Conservation (phyloP, 169 alveolate genomes). For the Haemoproteus tartakovskyi region DNA sequence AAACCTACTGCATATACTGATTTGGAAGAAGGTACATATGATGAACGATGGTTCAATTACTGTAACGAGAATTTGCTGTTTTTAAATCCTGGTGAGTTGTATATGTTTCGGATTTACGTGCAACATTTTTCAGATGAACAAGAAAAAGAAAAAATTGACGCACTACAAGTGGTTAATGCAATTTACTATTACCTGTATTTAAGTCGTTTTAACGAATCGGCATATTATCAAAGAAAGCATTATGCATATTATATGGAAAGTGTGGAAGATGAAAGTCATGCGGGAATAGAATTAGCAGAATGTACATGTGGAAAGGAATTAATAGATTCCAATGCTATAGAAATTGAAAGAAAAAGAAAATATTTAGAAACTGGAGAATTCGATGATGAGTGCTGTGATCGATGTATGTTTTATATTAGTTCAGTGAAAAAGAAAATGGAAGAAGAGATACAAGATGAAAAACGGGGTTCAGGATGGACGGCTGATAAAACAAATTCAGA, state of each 20-base stretch:
- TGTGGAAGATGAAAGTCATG: slow-evolving; percentile 34
- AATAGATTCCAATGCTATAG: slow-evolving; percentile 6
- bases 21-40: slow-evolving; percentile 3
- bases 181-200: slow-evolving; percentile 30
- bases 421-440: background rate
- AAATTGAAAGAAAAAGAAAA: slow-evolving; percentile 15
- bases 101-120: slow-evolving; percentile 30
- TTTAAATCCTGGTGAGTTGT: slow-evolving; percentile 37
- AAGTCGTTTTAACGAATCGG: slow-evolving; percentile 26
- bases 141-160: slow-evolving; percentile 59
- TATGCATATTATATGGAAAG: slow-evolving; percentile 32
- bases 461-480: background rate
- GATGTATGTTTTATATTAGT: slow-evolving; percentile 34
- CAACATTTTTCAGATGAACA: slow-evolving; percentile 55
- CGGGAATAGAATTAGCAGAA: slow-evolving; percentile 3
- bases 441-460: background rate
- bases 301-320: slow-evolving; percentile 45
- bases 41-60: slow-evolving; percentile 23
- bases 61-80: slow-evolving; percentile 37
- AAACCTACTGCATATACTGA: no score
- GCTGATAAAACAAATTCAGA: background rate
- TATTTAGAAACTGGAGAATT: slow-evolving; percentile 12
- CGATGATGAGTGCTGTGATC: slow-evolving; percentile 42
- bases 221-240: slow-evolving; percentile 42
- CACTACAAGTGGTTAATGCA: slow-evolving; percentile 25